Evolutionary conservation across 192 early-diverging fungal genomes (phyloP), one percentile per base, ranked within the genome.

Genomic region (Podila minutissima): DNA sequence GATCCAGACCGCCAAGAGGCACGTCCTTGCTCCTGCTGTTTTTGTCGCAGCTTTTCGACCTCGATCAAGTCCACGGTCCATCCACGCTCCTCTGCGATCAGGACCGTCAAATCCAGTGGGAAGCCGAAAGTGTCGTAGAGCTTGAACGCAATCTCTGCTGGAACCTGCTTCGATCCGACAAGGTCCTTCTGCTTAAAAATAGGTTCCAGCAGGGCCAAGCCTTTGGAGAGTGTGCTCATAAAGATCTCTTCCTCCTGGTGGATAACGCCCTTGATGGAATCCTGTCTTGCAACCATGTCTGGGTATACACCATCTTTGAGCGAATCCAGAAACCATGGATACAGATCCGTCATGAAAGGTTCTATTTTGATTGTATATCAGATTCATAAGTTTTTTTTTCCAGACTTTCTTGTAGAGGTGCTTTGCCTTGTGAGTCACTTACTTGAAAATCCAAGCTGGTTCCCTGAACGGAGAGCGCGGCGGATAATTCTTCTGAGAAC

Each of bases 41-140:
- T 74, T 22, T 83, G 68, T 55, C 82, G 82, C 13, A 90, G 51
- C 5, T 70, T 59, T 46, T 89, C 83, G 4, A 89, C 86, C 19
- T 76, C 85, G 59, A 24, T 59, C 31, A 88, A 59, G 51, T 91
- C 86, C 8, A 91, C 84, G 20, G 69, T 75, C 89, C 89, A 91
- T 6, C 88, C 89, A 22, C 83, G 82, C 59, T 91, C 89, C 20
- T 84, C 62, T 20, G 87, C 86, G 68, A 91, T 89, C 70, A 87
- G 71, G 0, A 79, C 60, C 2, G 85, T 88, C 32, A 91, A 62
- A 65, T 91, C 89, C 26, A 91, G 65, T 2, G 89, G 89, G 64
- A 91, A 91, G 4, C 89, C 89, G 71, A 85, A 89, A 4, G 87
- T 89, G 49, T 88, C 87, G 33, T 88, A 91, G 5, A 91, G 61